Base-by-base conservation (phyloP, 1,284 basidiomycete genomes). In the Tetrapyrgos nigripes region DNA sequence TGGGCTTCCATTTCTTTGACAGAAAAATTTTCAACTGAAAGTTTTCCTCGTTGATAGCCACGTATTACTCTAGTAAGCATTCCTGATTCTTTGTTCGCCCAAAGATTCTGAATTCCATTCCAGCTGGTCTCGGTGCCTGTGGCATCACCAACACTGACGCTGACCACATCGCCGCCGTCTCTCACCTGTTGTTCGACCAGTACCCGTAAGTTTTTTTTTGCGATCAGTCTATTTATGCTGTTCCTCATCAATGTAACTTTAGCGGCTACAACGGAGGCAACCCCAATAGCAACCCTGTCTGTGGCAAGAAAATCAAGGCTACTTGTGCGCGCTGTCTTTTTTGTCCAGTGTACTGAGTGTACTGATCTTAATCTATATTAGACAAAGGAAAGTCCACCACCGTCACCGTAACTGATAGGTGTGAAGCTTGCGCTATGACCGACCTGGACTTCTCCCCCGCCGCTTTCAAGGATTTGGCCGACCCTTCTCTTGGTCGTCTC, bases 231-330 rank as follows among this genome's bases (percentile, higher is more conserved):
- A 33, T 8, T 33, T 8, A 33, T 33, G 31, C 14, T 28, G 40
- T 31, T 35, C 47, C 28, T 27, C 45, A 66, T 45, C 19, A 62
- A 47, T 45, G 50, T 40, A 58, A 29, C 35, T 44, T 35, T 63
- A 87, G 86, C 51, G 80, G 77, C 11, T 85, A 83, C 66, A 57
- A 72, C 35, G 76, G 76, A 28, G 74, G 31, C 13, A 82, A 91
- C 74, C 85, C 87, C 50, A 91, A 90, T 71, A 62, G 59, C 48
- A 90, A 91, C 73, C 86, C 88, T 27, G 68, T 90, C 54, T 91
- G 88, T 68, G 72, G 73, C 64, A 79, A 71, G 66, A 65, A 73
- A 54, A 70, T 88, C 62, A 72, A 52, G 0, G 79, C 76, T 9
- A 70, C 57, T 13, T 87, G 87, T 87, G 69, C 66, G 81, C 75